phyloP scores from a whole-genome alignment of 1,139 yeast species.

The Casaregolazyma suthepensis region DNA sequence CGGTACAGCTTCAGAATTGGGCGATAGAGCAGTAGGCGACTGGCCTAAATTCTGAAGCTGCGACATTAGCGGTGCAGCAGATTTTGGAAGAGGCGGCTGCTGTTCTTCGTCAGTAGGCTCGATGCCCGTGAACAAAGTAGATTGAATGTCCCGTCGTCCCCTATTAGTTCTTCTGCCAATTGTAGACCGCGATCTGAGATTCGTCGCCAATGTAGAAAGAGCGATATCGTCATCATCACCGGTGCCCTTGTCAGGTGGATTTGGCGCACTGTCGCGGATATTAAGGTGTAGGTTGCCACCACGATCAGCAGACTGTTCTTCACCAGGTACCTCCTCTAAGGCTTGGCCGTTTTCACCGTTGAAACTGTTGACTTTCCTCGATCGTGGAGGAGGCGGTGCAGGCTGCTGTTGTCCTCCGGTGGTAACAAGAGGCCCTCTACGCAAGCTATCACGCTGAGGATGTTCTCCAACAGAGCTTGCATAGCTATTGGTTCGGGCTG shows the following conservation, averaged over 20 bases:
- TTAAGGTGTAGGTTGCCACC: slow-evolving; percentile 21
- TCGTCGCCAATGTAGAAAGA: slow-evolving; percentile 28
- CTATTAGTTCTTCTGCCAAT: slow-evolving; percentile 27
- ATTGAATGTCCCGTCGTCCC: slow-evolving; percentile 46
- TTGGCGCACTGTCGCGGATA: slow-evolving; percentile 26
- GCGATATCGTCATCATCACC: slow-evolving; percentile 30
- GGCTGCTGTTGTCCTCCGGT: slow-evolving; percentile 13
- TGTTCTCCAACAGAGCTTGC: not conserved
- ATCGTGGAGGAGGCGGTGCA: slow-evolving; percentile 66
- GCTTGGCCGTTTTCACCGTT: slow-evolving; percentile 10
- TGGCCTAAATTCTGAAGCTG: slow-evolving; percentile 18
- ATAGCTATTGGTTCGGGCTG: slow-evolving; percentile 1
- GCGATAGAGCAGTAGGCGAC: not conserved
- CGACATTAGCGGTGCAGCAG: slow-evolving; percentile 15
- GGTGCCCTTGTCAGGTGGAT: slow-evolving; percentile 30
- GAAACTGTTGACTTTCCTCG: slow-evolving; percentile 43
- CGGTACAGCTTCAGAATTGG: slow-evolving; percentile 6
- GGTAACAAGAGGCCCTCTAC: slow-evolving; percentile 4
- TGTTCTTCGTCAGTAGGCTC: slow-evolving; percentile 30
- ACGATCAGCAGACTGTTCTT: slow-evolving; percentile 14
- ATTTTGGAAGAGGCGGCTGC: slow-evolving; percentile 8
- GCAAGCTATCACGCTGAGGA: not conserved
- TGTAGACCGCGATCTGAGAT: slow-evolving; percentile 28
- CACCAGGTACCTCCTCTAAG: not conserved
- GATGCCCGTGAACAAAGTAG: slow-evolving; percentile 49